These are phyloP conservation scores for Hirsutella minnesotensis DNA, from an alignment of 2,329 filamentous ascomycete species.

Conservation along the genomic window DNA sequence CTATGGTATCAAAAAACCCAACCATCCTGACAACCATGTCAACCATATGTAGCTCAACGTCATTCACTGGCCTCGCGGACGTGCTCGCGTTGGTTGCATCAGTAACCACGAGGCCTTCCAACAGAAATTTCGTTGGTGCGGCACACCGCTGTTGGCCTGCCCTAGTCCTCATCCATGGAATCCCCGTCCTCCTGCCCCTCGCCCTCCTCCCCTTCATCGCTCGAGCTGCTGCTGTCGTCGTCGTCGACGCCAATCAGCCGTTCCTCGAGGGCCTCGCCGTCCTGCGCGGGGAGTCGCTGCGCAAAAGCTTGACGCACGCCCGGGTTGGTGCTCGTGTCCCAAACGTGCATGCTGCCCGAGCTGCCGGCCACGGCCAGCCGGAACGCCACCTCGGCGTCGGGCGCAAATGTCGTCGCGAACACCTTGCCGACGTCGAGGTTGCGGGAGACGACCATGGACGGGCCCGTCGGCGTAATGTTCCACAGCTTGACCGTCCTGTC, in stretches of 20 bases:
- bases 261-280: slow-evolving; percentile 55
- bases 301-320: slow-evolving; percentile 79
- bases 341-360: slow-evolving; percentile 84
- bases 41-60: no score
- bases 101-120: no score
- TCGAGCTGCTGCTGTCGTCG: slow-evolving; percentile 57
- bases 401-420: slow-evolving; percentile 82
- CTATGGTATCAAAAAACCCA: no score
- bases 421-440: slow-evolving; percentile 92
- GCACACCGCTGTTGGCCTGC: no score
- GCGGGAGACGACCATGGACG: slow-evolving; percentile 80
- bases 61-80: no score
- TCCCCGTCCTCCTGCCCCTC: slow-evolving; percentile 32
- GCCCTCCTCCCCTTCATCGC: slow-evolving; percentile 40
- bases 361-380: slow-evolving; percentile 86
- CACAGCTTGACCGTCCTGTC: slow-evolving; percentile 96
- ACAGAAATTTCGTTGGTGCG: no score
- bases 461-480: slow-evolving; percentile 74
- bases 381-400: slow-evolving; percentile 84
- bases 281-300: slow-evolving; percentile 43
- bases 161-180: slow-evolving; percentile 14
- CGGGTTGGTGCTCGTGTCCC: slow-evolving; percentile 91
- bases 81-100: no score
- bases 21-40: no score
- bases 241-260: slow-evolving; percentile 63